Evolutionary conservation across 345 rosid genomes (phyloP).

Genomic region (Acer negundo): DNA sequence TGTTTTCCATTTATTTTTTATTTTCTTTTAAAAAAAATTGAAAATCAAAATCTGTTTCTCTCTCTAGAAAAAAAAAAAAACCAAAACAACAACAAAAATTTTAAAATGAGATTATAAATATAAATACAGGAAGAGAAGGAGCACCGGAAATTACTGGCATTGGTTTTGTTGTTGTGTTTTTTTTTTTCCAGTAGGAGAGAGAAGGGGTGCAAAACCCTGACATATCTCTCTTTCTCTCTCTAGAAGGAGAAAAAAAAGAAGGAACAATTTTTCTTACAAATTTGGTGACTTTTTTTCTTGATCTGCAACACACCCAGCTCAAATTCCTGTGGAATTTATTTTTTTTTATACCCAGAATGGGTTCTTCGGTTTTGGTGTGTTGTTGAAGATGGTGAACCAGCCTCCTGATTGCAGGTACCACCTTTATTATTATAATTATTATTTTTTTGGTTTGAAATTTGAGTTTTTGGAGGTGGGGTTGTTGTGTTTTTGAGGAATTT

Average conservation of each 20-base stretch:
- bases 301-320: conserved; percentile 36
- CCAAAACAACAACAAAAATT: too few species aligned
- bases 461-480: conserved; percentile 17
- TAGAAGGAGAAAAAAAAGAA: neutral
- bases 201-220: conserved; percentile 38
- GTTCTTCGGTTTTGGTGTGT: conserved; percentile 18
- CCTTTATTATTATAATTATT: neutral
- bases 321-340: neutral
- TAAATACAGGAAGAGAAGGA: conserved; percentile 29
- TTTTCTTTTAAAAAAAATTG: neutral
- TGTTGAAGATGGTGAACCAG: conserved; percentile 19
- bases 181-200: conserved; percentile 33
- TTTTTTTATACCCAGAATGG: conserved; percentile 26
- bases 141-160: conserved; percentile 50
- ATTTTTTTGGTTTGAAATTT: neutral
- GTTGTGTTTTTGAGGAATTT: neutral
- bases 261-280: conserved; percentile 1
- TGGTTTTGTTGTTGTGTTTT: conserved; percentile 47
- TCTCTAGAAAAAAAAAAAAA: neutral
- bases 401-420: conserved; percentile 32
- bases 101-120: neutral
- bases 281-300: conserved; percentile 36
- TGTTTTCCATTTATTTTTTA: neutral
- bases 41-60: neutral
- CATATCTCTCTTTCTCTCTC: conserved; percentile 28